These are phyloP conservation scores for Pisolithus tinctorius DNA, from an alignment of 768 basidiomycete species.

Conservation along the genomic window DNA sequence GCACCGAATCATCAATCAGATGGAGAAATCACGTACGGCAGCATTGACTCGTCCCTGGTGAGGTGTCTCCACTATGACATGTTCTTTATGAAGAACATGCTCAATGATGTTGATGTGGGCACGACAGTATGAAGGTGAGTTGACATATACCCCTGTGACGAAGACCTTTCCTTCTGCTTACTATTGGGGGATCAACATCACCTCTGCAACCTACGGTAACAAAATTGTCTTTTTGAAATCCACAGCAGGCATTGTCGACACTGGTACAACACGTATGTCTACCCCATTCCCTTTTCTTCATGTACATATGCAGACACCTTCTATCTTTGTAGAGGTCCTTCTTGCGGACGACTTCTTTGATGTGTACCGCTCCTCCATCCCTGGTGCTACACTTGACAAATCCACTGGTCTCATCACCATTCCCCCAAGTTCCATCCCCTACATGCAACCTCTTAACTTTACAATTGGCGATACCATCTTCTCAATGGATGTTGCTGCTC, in stretches of 20 bases:
- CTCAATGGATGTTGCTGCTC: constrained; percentile 15
- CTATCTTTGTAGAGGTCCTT: constrained; percentile 11
- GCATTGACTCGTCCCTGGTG: constrained; percentile 12
- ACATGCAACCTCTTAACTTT: constrained; percentile 13
- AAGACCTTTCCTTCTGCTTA: constrained; percentile 13
- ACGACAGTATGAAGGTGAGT: constrained; percentile 14
- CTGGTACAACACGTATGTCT: constrained; percentile 19
- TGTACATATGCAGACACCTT: not conserved
- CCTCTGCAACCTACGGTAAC: constrained; percentile 10
- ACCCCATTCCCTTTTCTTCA: not conserved
- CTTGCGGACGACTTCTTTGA: constrained; percentile 17
- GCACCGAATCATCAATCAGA: constrained; percentile 6
- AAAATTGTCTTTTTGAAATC: constrained; percentile 10
- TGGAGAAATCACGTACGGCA: constrained; percentile 24
- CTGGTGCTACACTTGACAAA: constrained; percentile 6
- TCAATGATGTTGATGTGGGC: not conserved
- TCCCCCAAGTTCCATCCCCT: constrained; percentile 6
- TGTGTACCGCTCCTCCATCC: constrained; percentile 10
- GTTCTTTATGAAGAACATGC: too few relatives aligned
- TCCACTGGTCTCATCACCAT: constrained; percentile 13
- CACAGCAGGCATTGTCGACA: constrained; percentile 24
- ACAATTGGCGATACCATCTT: constrained; percentile 4
- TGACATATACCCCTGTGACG: constrained; percentile 22
- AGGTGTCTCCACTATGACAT: not conserved
- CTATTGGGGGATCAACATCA: constrained; percentile 27